Conservation (phyloP, 169 alveolate genomes). For the Cryptosporidium ryanae region DNA sequence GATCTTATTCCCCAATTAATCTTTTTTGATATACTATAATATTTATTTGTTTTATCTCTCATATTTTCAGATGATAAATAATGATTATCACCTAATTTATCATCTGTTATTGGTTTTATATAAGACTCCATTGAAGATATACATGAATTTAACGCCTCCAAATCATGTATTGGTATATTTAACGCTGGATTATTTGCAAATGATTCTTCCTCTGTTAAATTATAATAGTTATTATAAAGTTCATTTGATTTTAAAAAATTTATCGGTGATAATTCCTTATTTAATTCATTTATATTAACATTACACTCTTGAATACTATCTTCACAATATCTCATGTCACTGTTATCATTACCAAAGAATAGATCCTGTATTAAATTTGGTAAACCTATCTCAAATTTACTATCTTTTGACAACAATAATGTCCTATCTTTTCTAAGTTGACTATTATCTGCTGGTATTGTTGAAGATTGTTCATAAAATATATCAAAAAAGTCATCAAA, state of each 20-base stretch:
- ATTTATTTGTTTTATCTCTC: neutral
- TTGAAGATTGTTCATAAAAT: constrained; percentile 63
- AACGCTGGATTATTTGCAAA: constrained; percentile 50
- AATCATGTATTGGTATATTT: constrained; percentile 73
- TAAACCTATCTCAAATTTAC: constrained; percentile 50
- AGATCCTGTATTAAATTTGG: constrained; percentile 63
- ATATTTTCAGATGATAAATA: neutral
- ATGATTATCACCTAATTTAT: neutral
- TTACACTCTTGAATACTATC: neutral
- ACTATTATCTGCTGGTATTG: constrained; percentile 35
- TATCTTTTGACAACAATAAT: neutral
- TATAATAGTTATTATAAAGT: constrained; percentile 7
- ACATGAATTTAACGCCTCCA: constrained; percentile 73
- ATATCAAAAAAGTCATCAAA: constrained; percentile 72
- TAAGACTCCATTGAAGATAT: constrained; percentile 70
- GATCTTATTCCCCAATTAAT: constrained; percentile 65
- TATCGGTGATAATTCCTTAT: constrained; percentile 26
- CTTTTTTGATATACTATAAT: constrained; percentile 34
- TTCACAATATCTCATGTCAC: neutral
- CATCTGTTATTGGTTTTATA: constrained; percentile 34
- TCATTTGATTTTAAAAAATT: constrained; percentile 12
- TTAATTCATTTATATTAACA: neutral
- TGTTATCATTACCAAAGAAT: constrained; percentile 9
- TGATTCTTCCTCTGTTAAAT: constrained; percentile 50
- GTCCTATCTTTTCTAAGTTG: constrained; percentile 34